phyloP scores from a whole-genome alignment of 2,329 filamentous ascomycete genomes.

The Sporothrix inflata region DNA sequence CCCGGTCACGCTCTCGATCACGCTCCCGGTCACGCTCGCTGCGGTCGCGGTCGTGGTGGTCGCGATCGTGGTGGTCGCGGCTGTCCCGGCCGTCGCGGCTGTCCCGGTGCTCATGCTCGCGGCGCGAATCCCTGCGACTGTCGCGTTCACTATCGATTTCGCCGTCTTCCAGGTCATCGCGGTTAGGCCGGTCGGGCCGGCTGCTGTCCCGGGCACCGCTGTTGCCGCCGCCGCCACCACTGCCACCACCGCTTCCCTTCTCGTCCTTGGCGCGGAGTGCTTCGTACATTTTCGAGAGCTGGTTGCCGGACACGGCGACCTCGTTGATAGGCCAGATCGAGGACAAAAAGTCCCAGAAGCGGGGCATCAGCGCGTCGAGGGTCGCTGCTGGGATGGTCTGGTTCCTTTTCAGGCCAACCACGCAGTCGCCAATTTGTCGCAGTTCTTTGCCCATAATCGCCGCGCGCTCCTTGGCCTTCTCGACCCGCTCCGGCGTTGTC shows the following conservation, averaged over 20 bases:
- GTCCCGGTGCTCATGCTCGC: conserved; percentile 35
- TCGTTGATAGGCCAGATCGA: conserved; percentile 47
- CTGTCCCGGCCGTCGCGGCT: conserved; percentile 27
- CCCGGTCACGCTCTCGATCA: conserved; percentile 26
- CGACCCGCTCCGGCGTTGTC: conserved; percentile 39
- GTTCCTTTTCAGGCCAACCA: conserved; percentile 42
- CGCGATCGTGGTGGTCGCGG: conserved; percentile 20
- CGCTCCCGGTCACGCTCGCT: conserved; percentile 41
- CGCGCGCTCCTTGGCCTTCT: conserved; percentile 43
- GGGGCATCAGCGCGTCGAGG: conserved; percentile 43
- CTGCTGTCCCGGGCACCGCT: conserved; percentile 27
- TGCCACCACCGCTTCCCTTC: conserved; percentile 34
- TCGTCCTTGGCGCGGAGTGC: conserved; percentile 43
- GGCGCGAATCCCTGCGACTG: conserved; percentile 40
- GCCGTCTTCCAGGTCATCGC: conserved; percentile 44
- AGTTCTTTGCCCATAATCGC: conserved; percentile 45
- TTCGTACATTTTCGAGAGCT: conserved; percentile 45
- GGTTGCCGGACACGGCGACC: conserved; percentile 43
- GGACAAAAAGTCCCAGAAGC: conserved; percentile 47
- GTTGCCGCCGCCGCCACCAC: conserved; percentile 23
- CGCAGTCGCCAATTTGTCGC: conserved; percentile 43
- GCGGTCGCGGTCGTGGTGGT: conserved; percentile 41
- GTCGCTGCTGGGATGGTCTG: conserved; percentile 38
- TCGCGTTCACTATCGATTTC: conserved; percentile 46
- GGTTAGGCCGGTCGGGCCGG: conserved; percentile 33